phyloP scores from a whole-genome alignment of 257 asterid species.

The Agastache rugosa region DNA sequence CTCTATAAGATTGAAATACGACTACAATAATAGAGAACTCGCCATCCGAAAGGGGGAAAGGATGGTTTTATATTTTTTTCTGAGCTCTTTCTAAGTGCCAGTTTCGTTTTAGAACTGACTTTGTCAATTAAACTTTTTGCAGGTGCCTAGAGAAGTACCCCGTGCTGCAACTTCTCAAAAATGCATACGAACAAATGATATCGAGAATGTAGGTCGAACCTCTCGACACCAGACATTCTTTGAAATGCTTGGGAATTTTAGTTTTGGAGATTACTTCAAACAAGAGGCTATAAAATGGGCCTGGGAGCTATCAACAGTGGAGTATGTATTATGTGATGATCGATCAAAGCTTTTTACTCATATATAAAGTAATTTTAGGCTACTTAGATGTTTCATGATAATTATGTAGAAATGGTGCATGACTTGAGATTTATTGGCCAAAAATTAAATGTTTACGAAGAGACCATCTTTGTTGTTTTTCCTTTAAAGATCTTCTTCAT shows the following conservation, averaged over 20 bases:
- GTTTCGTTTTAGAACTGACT: slow-evolving; percentile 33
- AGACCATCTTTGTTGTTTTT: background rate
- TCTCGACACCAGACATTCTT: slow-evolving; percentile 98
- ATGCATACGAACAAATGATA: slow-evolving; percentile 91
- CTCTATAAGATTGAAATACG: background rate
- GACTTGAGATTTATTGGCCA: background rate
- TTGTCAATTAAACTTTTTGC: slow-evolving; percentile 35
- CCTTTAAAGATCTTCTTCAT: background rate
- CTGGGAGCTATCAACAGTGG: slow-evolving; percentile 89
- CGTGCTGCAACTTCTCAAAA: slow-evolving; percentile 93
- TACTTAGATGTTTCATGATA: background rate
- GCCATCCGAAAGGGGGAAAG: slow-evolving; percentile 7
- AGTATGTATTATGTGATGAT: slow-evolving; percentile 54
- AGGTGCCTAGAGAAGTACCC: slow-evolving; percentile 92
- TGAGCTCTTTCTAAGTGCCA: background rate
- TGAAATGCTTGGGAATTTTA: slow-evolving; percentile 99
- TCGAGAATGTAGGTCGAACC: slow-evolving; percentile 92
- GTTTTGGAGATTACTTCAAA: slow-evolving; percentile 98
- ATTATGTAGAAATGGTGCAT: background rate
- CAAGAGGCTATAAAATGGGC: slow-evolving; percentile 95
- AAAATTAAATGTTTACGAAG: background rate
- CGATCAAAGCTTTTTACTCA: slow-evolving; percentile 31
- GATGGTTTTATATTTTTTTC: background rate
- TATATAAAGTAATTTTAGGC: slow-evolving; percentile 7
- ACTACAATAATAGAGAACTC: background rate